These are phyloP conservation scores for Ceratobasidium sp. DNA, from an alignment of 1,284 basidiomycete genomes.

Conservation along the genomic window DNA sequence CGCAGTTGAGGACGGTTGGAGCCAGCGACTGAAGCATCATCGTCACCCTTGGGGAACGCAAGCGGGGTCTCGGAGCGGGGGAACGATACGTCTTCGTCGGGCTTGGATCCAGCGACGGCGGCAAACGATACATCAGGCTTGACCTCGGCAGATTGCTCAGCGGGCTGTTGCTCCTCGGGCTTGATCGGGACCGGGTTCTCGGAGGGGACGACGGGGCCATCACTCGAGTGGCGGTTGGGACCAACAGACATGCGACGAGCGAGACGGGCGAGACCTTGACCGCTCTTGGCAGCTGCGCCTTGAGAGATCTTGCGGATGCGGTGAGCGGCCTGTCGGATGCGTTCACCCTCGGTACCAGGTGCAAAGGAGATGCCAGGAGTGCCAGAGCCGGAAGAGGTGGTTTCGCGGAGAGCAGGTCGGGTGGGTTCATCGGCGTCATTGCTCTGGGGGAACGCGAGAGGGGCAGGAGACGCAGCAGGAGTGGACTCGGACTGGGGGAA, in stretches of 20 bases:
- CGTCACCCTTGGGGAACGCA: slow-evolving; percentile 16
- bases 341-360: not conserved
- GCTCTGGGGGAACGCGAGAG: too few species aligned
- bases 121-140: slow-evolving; percentile 22
- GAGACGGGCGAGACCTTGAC: slow-evolving; percentile 23
- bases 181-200: not conserved
- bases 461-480: too few species aligned
- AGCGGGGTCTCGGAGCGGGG: not conserved
- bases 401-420: too few species aligned
- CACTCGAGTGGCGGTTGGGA: not conserved
- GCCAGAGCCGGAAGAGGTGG: too few species aligned
- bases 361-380: too few species aligned
- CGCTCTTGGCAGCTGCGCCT: slow-evolving; percentile 31
- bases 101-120: not conserved
- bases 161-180: not conserved
- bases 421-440: too few species aligned
- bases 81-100: not conserved
- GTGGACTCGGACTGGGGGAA: too few species aligned
- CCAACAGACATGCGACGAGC: slow-evolving; percentile 10
- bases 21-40: slow-evolving; percentile 2
- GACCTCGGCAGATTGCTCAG: not conserved
- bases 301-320: slow-evolving; percentile 17
- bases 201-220: not conserved
- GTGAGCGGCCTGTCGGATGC: slow-evolving; percentile 10
- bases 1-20: not conserved